Evolutionary conservation across 441 rosid genomes (phyloP), one percentile per base, ranked within the genome.

Genomic region (Mallotus repandus): DNA sequence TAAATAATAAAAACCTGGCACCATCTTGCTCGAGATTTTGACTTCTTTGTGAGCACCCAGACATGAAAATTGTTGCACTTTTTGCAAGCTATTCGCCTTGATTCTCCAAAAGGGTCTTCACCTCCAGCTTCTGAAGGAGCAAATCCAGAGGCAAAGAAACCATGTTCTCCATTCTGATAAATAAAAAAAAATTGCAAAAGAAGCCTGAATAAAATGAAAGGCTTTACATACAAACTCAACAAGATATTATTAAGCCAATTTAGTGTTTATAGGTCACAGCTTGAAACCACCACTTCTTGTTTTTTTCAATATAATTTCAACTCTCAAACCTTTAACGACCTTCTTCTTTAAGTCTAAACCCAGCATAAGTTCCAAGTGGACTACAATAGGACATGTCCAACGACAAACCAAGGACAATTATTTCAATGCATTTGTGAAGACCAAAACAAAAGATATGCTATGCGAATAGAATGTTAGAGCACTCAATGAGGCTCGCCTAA

Each of bases 11-110:
- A 86, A 82, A 91, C 99, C 99, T 93, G 98, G 82, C 99, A 96
- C 96, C 99, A 96, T 90, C 99, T 89, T 76, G 99, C 99, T 79
- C 45, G 92, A 68, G 94, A 85, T 85, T 93, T 96, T 74, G 84
- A 82, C 82, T 89, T 93, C 82, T 82, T 86, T 60, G 93, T 89
- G 58, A 82, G 89, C 54, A 81, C 70, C 99, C 97, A 96, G 62
- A 89, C 79, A 81, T 96, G 99, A 80, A 89, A 87, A 81, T 77
- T 80, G 65, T 85, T 78, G 71, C 98, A 96, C 71, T 78, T 90
- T 86, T 96, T 91, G 87, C 98, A 96, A 45, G 96, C 87, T 75
- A 96, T 93, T 78, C 84, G 82, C 86, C 90, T 86, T 73, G 92
- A 86, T 69, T 96, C 97, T 84, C 92, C 89, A 70, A 83, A 74